Evolutionary conservation across 2,329 filamentous ascomycete genomes (phyloP), one percentile per base, ranked within the genome.

Genomic region (Fusarium mangiferae): DNA sequence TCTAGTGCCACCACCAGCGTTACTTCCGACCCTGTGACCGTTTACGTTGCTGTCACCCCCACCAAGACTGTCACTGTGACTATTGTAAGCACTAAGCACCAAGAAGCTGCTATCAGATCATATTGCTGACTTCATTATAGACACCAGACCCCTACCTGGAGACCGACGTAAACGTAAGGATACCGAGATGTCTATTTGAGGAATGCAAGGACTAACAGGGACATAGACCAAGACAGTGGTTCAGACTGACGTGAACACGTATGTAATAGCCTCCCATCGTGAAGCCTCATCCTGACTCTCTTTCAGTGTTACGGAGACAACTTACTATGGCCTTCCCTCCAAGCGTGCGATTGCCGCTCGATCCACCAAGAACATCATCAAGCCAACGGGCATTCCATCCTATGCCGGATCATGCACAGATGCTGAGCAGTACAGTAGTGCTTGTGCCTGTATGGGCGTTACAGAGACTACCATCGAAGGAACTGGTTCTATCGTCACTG

Each of bases 221-320:
- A 17, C 0, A 13, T 26, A 48, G 41, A 38, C 41, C 2, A 26
- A n/a, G 4, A 58, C 24, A 4, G 24, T 58, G 3, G 8, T 28
- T 3, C 9, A 58, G 11, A 38, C 20, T 28, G 33, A 49, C 1
- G 33, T 38, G 1, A 58, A 35, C 4, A 58, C 33, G 41, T 30
- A 58, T 4, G 42, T 49, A 33, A 2, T 15, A 0, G 0, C 20
- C 11, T 42, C 4, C 2, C 0, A 33, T 24, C 0, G 2, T 17
- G 10, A 15, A 33, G 5, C 12, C 1, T 0, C 13, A 35, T 24
- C 5, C 54, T 38, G 1, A 28, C 41, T 4, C 6, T 39, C 4
- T 3, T 9, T 17, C 9, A 60, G 41, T 6, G 13, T 30, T 0
- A 60, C 51, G 11, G 10, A 48, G 15, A 63, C 54, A 36, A 30